Percentiles rank a stretch among this genome's conserved stretches.
Evolutionary conservation across 345 rosid species (phyloP).

Genomic region (Lepidium africanum): DNA sequence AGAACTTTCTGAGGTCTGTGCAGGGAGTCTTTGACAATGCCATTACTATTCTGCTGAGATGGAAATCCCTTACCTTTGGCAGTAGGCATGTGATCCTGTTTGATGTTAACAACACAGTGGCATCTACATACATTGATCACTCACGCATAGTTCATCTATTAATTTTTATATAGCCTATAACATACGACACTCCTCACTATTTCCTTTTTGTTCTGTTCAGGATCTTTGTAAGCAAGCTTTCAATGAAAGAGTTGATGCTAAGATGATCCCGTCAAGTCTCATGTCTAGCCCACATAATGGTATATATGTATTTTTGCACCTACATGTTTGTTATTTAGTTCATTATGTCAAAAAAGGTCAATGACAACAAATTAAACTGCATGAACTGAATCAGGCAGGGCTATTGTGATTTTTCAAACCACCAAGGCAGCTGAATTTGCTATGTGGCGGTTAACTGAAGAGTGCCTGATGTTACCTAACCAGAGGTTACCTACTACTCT

Average conservation of each 20-base stretch:
- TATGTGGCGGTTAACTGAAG: slow-evolving; percentile 17
- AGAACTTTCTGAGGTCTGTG: neutral
- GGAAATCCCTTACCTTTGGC: neutral
- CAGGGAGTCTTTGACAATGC: neutral
- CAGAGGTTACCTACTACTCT: slow-evolving; percentile 10
- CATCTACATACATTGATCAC: neutral
- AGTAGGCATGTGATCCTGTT: too few species aligned
- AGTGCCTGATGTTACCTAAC: slow-evolving; percentile 39
- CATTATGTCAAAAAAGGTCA: neutral
- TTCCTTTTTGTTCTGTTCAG: slow-evolving; percentile 25
- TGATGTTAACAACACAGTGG: too few species aligned
- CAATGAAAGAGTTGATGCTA: slow-evolving; percentile 40
- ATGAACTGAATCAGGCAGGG: slow-evolving; percentile 37
- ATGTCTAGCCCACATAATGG: slow-evolving; percentile 37
- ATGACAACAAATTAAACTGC: neutral
- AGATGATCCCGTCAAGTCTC: slow-evolving; percentile 34
- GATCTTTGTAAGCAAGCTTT: slow-evolving; percentile 44
- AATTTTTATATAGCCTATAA: neutral
- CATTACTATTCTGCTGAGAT: neutral
- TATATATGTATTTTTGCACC: slow-evolving; percentile 22
- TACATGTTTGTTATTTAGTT: neutral
- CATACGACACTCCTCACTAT: neutral
- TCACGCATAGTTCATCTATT: neutral
- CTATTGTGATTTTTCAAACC: slow-evolving; percentile 44
- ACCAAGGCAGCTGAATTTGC: slow-evolving; percentile 43